A percentile compares a stretch with the other conserved stretches of the same genome.
Evolutionary conservation across 805 yeast genomes (phyloP).

Genomic region (Zygosaccharomyces bisporus): DNA sequence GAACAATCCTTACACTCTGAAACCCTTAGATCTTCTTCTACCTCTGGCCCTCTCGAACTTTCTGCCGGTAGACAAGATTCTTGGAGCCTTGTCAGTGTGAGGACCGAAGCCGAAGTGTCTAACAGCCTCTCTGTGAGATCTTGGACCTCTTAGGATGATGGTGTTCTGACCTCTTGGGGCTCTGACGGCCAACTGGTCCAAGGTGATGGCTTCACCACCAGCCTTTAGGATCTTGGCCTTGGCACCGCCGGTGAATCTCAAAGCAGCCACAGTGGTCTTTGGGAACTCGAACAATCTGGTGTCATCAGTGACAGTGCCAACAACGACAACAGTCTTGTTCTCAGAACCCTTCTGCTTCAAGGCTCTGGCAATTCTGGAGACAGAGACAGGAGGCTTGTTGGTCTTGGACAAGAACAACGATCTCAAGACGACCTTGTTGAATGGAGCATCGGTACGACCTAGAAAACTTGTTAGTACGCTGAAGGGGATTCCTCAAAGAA

Average conservation of each 20-base stretch:
- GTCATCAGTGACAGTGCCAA: constrained; percentile 99
- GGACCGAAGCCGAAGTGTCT: constrained; percentile 99
- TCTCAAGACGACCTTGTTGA: constrained; percentile 95
- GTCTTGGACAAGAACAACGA: constrained; percentile 95
- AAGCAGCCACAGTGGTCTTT: constrained; percentile 97
- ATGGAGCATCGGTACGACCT: constrained; percentile 98
- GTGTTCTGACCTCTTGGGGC: constrained; percentile 99
- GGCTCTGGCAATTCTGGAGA: constrained; percentile 85
- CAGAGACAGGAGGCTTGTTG: constrained; percentile 99
- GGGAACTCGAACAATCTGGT: constrained; percentile 90
- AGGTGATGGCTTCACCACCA: constrained; percentile 99
- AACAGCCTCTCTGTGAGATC: constrained; percentile 98
- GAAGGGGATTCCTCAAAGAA: constrained; percentile 19
- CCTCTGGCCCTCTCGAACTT: constrained; percentile 99
- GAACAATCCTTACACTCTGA: constrained; percentile 81
- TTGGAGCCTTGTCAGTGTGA: constrained; percentile 99
- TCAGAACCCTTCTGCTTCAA: constrained; percentile 79
- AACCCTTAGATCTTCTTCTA: constrained; percentile 98
- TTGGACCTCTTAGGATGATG: constrained; percentile 96
- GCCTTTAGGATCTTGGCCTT: constrained; percentile 94
- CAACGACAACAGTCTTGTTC: constrained; percentile 92
- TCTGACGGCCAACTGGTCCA: constrained; percentile 98
- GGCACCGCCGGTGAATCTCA: constrained; percentile 99
- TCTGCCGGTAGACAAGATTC: constrained; percentile 96
- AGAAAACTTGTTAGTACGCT: constrained; percentile 38